A percentile compares a stretch with the other conserved stretches of the same genome.
phyloP scores from a whole-genome alignment of 2,329 filamentous ascomycete genomes.

The Pyrenochaeta sp. region DNA sequence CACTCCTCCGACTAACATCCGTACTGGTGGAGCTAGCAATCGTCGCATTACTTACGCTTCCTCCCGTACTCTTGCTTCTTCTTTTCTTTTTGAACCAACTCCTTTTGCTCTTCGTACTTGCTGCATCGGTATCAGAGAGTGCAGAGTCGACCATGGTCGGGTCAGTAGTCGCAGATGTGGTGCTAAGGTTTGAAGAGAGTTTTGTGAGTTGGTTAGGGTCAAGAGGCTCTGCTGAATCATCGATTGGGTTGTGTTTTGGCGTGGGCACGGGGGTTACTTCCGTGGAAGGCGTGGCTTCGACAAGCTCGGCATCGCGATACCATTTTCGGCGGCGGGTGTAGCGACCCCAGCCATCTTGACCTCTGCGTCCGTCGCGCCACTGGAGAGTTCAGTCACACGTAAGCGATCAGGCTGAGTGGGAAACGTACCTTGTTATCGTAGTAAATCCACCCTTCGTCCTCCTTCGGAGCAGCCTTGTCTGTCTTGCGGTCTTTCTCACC shows the following conservation, averaged over 20 bases:
- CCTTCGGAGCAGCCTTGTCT: constrained; percentile 49
- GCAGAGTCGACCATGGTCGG: constrained; percentile 35
- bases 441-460: constrained; percentile 88
- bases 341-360: constrained; percentile 88
- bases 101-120: constrained; percentile 43
- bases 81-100: constrained; percentile 50
- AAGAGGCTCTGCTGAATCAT: constrained; percentile 31
- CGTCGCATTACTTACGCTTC: constrained; percentile 42
- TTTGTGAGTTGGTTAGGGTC: constrained; percentile 32
- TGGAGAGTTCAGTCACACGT: constrained; percentile 48
- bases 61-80: constrained; percentile 35
- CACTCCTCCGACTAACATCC: constrained; percentile 43
- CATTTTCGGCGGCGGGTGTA: constrained; percentile 95
- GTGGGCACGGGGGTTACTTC: constrained; percentile 57
- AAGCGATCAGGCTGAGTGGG: background rate
- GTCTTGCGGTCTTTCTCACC: constrained; percentile 54
- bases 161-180: constrained; percentile 33
- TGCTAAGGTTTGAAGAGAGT: constrained; percentile 35
- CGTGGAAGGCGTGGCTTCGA: constrained; percentile 69
- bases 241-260: constrained; percentile 43
- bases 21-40: constrained; percentile 40
- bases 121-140: constrained; percentile 40
- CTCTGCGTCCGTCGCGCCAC: constrained; percentile 89
- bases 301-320: constrained; percentile 94
- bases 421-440: constrained; percentile 88